A percentile compares a stretch with the other conserved stretches of the same genome.
Evolutionary conservation across 2,329 filamentous ascomycete genomes (phyloP).

Genomic region (Tolypocladium pustulatum): DNA sequence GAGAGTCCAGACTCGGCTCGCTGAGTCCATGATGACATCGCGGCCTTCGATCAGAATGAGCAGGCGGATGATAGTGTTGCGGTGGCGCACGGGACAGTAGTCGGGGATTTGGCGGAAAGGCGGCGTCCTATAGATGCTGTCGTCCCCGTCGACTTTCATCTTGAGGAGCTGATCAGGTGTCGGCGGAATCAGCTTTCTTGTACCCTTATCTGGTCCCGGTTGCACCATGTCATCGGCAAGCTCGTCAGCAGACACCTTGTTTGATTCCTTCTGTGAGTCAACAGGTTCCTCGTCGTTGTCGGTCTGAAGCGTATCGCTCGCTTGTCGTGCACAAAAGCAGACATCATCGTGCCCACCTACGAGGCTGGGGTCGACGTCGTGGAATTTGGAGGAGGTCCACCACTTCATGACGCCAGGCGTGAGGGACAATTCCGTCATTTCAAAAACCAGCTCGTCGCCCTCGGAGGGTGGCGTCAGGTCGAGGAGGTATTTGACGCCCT

Average conservation of each 20-base stretch:
- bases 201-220: not conserved
- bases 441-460: slow-evolving; percentile 51
- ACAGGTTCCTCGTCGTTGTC: not conserved
- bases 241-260: not conserved
- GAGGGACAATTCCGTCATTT: slow-evolving; percentile 48
- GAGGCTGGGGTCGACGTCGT: slow-evolving; percentile 15
- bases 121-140: slow-evolving; percentile 13
- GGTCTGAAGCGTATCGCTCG: not conserved
- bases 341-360: slow-evolving; percentile 32
- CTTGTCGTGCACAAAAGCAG: slow-evolving; percentile 18
- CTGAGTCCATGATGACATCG: slow-evolving; percentile 49
- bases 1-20: slow-evolving; percentile 57
- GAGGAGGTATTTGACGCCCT: slow-evolving; percentile 45
- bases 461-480: slow-evolving; percentile 53
- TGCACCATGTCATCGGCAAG: not conserved
- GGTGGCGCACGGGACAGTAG: slow-evolving; percentile 55
- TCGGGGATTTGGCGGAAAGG: slow-evolving; percentile 33
- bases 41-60: slow-evolving; percentile 47
- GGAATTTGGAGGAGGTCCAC: slow-evolving; percentile 31
- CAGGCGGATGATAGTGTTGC: slow-evolving; percentile 51
- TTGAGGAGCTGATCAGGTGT: slow-evolving; percentile 5
- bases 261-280: not conserved
- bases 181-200: not conserved
- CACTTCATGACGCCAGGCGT: slow-evolving; percentile 44
- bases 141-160: slow-evolving; percentile 12